Conservation (phyloP, 2,329 filamentous ascomycete species). For the Colletotrichum acutatum region DNA sequence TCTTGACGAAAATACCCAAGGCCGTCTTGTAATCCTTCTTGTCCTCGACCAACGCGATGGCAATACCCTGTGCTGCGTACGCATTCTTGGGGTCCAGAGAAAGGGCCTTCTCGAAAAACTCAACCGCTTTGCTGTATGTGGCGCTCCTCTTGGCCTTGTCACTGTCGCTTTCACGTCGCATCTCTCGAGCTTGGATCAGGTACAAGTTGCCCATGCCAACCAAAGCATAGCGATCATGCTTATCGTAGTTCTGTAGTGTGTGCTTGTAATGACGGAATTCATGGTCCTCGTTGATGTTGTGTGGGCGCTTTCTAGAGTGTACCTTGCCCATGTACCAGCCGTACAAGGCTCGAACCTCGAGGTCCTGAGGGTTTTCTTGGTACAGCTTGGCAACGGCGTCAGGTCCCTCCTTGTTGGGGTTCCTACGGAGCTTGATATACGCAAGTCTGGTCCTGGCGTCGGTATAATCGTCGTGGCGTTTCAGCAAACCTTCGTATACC, state of each 20-base stretch:
- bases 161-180: constrained; percentile 88
- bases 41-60: constrained; percentile 93
- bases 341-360: constrained; percentile 92
- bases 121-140: constrained; percentile 90
- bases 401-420: constrained; percentile 86
- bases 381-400: constrained; percentile 88
- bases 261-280: constrained; percentile 97
- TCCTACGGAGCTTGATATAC: constrained; percentile 86
- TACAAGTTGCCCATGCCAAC: constrained; percentile 98
- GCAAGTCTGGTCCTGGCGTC: constrained; percentile 90
- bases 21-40: constrained; percentile 88
- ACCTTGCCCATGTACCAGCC: constrained; percentile 93
- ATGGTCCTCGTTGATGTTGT: constrained; percentile 86
- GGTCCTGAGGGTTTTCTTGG: constrained; percentile 82
- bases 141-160: constrained; percentile 92
- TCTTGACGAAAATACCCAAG: constrained; percentile 87
- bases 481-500: constrained; percentile 87
- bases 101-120: constrained; percentile 98
- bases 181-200: constrained; percentile 87
- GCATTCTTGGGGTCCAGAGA: constrained; percentile 96
- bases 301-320: constrained; percentile 80
- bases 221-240: constrained; percentile 96
- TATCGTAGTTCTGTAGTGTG: constrained; percentile 92
- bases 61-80: constrained; percentile 94
- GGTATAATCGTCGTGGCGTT: constrained; percentile 89